Percentiles rank a stretch among this genome's conserved stretches.
These are phyloP conservation scores for Salix purpurea DNA, from an alignment of 345 rosid genomes.

Conservation along the genomic window DNA sequence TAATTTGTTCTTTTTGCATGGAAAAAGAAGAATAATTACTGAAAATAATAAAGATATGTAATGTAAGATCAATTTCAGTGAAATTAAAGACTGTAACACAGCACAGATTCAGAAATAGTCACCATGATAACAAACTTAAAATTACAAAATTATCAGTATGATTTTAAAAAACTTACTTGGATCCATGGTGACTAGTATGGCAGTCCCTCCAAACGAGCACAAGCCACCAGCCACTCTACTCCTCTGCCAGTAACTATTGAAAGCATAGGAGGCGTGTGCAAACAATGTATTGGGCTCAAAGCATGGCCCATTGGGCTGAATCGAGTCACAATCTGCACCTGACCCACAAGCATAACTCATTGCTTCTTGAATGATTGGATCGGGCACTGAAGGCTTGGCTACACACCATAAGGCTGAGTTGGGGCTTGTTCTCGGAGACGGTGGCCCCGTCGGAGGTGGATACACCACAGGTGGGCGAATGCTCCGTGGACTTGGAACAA, in stretches of 20 bases:
- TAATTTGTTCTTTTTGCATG: no score
- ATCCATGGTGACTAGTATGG: slow-evolving; percentile 82
- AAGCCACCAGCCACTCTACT: slow-evolving; percentile 67
- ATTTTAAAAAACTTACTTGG: slow-evolving; percentile 51
- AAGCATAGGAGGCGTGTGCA: slow-evolving; percentile 89
- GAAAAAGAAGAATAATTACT: not conserved
- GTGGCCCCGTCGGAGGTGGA: slow-evolving; percentile 76
- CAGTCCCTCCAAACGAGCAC: slow-evolving; percentile 91
- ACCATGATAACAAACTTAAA: not conserved
- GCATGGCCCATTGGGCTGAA: slow-evolving; percentile 64
- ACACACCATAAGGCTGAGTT: slow-evolving; percentile 74
- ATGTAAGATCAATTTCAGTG: not conserved
- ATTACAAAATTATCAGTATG: not conserved
- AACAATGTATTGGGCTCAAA: slow-evolving; percentile 67
- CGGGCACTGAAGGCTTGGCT: slow-evolving; percentile 92
- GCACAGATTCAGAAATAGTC: no score
- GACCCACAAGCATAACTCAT: slow-evolving; percentile 93
- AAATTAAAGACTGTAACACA: no score
- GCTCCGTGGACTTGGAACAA: slow-evolving; percentile 40
- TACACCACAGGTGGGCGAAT: slow-evolving; percentile 70
- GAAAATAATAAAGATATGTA: not conserved
- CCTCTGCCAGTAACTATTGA: slow-evolving; percentile 92
- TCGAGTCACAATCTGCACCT: slow-evolving; percentile 75
- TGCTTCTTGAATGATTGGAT: slow-evolving; percentile 87
- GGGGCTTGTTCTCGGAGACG: slow-evolving; percentile 40